These are phyloP conservation scores for Apiospora sp. DNA, from an alignment of 2,329 filamentous ascomycete genomes.

Conservation along the genomic window DNA sequence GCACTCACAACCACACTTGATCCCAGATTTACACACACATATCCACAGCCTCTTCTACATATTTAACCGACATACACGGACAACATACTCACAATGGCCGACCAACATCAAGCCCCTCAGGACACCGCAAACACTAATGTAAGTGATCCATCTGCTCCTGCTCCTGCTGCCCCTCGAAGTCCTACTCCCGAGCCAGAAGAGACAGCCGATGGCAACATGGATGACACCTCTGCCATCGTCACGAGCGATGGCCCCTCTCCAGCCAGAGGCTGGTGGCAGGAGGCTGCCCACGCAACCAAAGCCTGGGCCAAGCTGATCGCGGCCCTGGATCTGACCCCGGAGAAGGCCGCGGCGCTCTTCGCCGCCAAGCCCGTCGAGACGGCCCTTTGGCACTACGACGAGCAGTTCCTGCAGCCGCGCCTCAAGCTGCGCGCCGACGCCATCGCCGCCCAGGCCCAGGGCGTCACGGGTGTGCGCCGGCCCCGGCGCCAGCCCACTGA, in stretches of 20 bases:
- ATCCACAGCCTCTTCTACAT: too few species aligned
- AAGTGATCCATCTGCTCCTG: not conserved
- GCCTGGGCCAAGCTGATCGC: not conserved
- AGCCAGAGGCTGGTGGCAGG: not conserved
- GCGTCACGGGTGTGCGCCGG: too few species aligned
- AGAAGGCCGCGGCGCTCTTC: not conserved
- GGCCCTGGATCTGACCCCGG: not conserved
- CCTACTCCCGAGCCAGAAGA: not conserved
- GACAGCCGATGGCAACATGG: not conserved
- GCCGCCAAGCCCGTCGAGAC: not conserved
- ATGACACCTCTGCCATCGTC: too few species aligned
- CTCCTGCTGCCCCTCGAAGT: too few species aligned
- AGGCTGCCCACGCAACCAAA: not conserved
- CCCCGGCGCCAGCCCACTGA: too few species aligned
- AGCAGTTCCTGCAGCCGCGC: not conserved
- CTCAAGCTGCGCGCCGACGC: not conserved
- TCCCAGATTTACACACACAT: not conserved
- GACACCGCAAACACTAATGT: too few species aligned
- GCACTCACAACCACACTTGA: not conserved
- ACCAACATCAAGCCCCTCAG: not conserved
- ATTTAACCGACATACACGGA: not conserved
- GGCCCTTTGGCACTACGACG: not conserved
- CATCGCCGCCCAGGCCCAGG: not conserved
- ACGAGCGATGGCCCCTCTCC: not conserved
- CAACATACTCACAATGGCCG: not conserved